Base-by-base conservation (phyloP, 148 eudicot genomes). In the Camellia japonica region DNA sequence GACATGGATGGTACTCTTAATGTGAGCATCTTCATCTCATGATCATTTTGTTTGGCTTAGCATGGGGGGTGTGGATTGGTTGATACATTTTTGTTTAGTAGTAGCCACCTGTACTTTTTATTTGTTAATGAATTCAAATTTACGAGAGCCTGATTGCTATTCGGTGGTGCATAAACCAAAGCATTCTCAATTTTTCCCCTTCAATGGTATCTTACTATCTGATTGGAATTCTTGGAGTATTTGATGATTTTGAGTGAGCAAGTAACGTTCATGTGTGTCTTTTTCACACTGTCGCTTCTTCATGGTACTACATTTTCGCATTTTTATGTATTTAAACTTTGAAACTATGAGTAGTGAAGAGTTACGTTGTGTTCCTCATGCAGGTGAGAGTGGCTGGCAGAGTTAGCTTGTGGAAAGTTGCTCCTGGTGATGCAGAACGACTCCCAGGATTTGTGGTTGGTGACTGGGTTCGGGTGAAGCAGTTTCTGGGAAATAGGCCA, bases 401-500 rank as follows among this genome's bases (percentile, higher is more conserved):
- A 85, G 86, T 87, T 56, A 81, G 82, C 80, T 80, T 92, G 71
- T 94, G 98, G 98, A 91, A 87, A 88, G 93, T 94, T 51, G 89
- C 97, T 75, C 98, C 98, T 4, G 95, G 98, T 70, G 98, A 94
- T 82, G 98, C 93, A 65, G 98, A 90, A 81, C 74, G 89, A 79
- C 89, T 94, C 49, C 89, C 98, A 51, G 95, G 92, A 14, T 92
- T 94, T 79, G 93, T 90, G 85, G 98, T 94, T 38, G 98, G 98
- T 79, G 98, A 94, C 83, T 94, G 98, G 98, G 98, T 94, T n/a
- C 95, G 92, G 43, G 89, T 94, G 73, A 94, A 90, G 77, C 97
- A 94, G 73, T 90, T 81, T 78, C 74, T 91, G 66, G 98, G 98
- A 63, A 87, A 89, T 7, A 84, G 98, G 79, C 91, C 97, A 23